Evolutionary conservation across 805 yeast genomes (phyloP), one percentile per base, ranked within the genome.

Genomic region (Candida loeiensis): DNA sequence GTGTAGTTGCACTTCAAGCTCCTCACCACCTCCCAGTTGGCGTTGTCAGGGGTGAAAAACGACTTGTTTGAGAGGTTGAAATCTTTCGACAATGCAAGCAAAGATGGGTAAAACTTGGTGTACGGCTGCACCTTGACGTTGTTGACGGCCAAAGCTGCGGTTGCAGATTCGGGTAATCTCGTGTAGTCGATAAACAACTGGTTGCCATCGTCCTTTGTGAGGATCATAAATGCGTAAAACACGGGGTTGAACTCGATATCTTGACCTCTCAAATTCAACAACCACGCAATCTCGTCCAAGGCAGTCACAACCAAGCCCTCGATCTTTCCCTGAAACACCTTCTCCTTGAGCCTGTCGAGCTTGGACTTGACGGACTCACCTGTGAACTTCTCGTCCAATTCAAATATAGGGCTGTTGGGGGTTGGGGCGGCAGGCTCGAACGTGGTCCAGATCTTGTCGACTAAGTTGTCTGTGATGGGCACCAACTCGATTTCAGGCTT

Each of bases 391-490:
- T 61, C 53, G 36, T 70, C 76, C 40, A 87, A 71, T 18, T 69
- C 57, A 24, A 71, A 58, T 34, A 90, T 68, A 3, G 71, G 68
- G 33, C 71, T 73, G 17, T 78, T 70, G 41, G 86, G 67, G 8
- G 51, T 20, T 4, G 50, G 54, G 17, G 97, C 96, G 6, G 68
- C 51, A 16, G 71, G 71, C 63, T 87, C 91, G 51, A 79, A 80
- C 8, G 66, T 51, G 5, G 66, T 64, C 96, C 96, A 89, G 14
- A 89, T 80, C 18, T 54, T 51, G 51, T 87, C 96, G 21, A 93
- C 66, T 49, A 93, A 69, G 57, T 91, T 91, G 12, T 67, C 73
- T 40, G 57, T 54, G n/a, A 74, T 61, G 0, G 79, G 63, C 6
- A 68, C 63, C 11, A 77, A 49, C 41, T 63, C 69, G 14, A 74